Conservation (phyloP, 306 rosid genomes). For the Trifolium dubium region DNA sequence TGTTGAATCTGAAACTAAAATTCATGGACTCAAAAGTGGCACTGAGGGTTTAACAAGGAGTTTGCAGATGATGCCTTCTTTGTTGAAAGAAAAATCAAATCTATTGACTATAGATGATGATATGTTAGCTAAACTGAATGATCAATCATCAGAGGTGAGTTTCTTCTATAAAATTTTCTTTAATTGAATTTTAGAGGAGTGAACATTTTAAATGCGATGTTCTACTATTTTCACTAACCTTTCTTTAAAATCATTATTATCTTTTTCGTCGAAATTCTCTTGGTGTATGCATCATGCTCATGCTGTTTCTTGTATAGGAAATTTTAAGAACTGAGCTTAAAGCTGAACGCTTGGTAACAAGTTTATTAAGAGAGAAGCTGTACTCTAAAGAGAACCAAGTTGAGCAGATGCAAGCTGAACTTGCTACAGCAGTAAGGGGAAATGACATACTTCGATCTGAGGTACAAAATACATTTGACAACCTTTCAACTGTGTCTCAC, state of each 20-base stretch:
- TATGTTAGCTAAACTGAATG: conserved; percentile 51
- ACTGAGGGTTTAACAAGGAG: conserved; percentile 73
- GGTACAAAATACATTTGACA: conserved; percentile 76
- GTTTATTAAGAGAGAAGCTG: conserved; percentile 78
- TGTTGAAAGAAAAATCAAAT: conserved; percentile 75
- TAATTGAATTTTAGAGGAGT: conserved; percentile 12
- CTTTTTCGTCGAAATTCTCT: conserved; percentile 26
- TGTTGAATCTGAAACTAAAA: conserved; percentile 77
- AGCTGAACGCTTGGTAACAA: conserved; percentile 80
- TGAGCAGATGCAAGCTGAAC: conserved; percentile 91
- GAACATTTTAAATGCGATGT: conserved; percentile 9
- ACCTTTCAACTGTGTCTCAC: conserved; percentile 68
- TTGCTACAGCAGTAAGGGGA: conserved; percentile 94
- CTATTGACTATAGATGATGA: conserved; percentile 51
- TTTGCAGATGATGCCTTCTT: conserved; percentile 74
- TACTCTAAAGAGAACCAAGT: conserved; percentile 81
- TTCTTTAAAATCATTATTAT: conserved; percentile 5
- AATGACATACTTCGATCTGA: conserved; percentile 77
- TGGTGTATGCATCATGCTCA: conserved; percentile 1
- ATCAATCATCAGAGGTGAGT: conserved; percentile 70
- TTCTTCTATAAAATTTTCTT: conserved; percentile 31
- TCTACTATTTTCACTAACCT: conserved; percentile 4
- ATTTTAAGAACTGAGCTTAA: conserved; percentile 66
- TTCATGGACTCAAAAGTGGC: conserved; percentile 77
- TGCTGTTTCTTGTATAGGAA: conserved; percentile 54